Percentiles rank a stretch among this genome's conserved stretches.
Conservation (phyloP, 176 grass and related monocot species). For the Lolium multiflorum region DNA sequence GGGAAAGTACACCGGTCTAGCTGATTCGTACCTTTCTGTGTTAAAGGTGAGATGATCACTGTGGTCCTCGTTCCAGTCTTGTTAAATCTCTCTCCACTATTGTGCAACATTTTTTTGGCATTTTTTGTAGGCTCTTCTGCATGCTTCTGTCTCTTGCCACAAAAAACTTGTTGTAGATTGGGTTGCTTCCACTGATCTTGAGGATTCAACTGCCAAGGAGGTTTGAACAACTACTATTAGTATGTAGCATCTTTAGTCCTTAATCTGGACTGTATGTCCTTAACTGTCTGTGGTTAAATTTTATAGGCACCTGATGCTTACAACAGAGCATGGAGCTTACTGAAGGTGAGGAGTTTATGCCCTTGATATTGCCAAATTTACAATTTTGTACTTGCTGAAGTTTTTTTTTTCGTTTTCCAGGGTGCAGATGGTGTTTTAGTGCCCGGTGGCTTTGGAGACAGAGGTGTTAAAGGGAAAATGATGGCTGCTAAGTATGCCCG, state of each 20-base stretch:
- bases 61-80: not conserved
- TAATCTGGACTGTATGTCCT: conserved; percentile 13
- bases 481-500: conserved; percentile 83
- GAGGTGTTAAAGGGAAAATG: conserved; percentile 85
- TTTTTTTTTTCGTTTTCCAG: conserved; percentile 25
- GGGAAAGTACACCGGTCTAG: conserved; percentile 26
- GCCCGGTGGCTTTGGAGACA: conserved; percentile 83
- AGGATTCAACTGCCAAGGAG: conserved; percentile 66
- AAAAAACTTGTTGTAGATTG: conserved; percentile 34
- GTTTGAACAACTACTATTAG: conserved; percentile 25
- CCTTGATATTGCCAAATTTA: not conserved
- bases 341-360: conserved; percentile 51
- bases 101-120: not conserved
- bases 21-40: conserved; percentile 33
- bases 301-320: conserved; percentile 65
- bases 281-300: conserved; percentile 28
- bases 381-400: conserved; percentile 34
- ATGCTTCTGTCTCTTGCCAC: conserved; percentile 13
- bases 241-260: not conserved
- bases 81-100: not conserved
- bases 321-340: conserved; percentile 59
- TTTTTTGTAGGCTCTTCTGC: conserved; percentile 20
- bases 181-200: conserved; percentile 69
- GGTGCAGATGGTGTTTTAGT: conserved; percentile 78
- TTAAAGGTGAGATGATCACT: conserved; percentile 21